Evolutionary conservation across 2,329 filamentous ascomycete species (phyloP), one percentile per base, ranked within the genome.

Genomic region (Kalmusia sp.): DNA sequence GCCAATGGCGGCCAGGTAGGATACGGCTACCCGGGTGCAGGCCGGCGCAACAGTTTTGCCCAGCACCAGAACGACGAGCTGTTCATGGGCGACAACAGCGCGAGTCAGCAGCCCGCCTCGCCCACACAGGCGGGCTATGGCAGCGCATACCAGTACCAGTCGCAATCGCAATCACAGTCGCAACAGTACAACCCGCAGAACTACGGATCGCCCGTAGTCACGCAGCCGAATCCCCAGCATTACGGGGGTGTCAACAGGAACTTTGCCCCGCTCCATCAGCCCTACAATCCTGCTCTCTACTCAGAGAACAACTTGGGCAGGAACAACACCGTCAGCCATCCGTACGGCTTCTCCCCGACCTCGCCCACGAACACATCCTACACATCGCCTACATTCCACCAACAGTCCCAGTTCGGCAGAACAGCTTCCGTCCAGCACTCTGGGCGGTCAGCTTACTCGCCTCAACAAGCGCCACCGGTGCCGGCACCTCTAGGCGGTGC

Each of bases 131-230:
- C 55, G 39, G 57, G 55, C 31, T 71, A 68, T 44, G 55, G 55
- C 49, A 60, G 55, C 53, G 54, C 78, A 57, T 80, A 81, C 73
- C 69, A 68, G 51, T 54, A 58, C 49, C 54, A 52, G 37, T 52
- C 57, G 43, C 49, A 76, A 67, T 51, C 75, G 68, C 69, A 71
- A 59, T 55, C 59, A 28, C 63, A 80, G 37, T 89, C 88, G 60
- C 56, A 61, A 28, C 63, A 80, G 37, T 89, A 89, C 74, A 87
- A 88, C 60, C 86, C 86, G 12, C 84, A 86, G 65, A 78, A 84
- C 64, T 89, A 85, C 71, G 79, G 77, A 39, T 73, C 80, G 24
- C 74, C 70, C 19, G 64, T 72, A 47, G 55, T 70, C 2, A 58
- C 68, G 11, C 63, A 70, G 54, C 71, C 74, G 7, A 93, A 93